Evolutionary conservation across 225 moss, liverwort and hornwort genomes (phyloP).

Genomic region (Asterella californica): DNA sequence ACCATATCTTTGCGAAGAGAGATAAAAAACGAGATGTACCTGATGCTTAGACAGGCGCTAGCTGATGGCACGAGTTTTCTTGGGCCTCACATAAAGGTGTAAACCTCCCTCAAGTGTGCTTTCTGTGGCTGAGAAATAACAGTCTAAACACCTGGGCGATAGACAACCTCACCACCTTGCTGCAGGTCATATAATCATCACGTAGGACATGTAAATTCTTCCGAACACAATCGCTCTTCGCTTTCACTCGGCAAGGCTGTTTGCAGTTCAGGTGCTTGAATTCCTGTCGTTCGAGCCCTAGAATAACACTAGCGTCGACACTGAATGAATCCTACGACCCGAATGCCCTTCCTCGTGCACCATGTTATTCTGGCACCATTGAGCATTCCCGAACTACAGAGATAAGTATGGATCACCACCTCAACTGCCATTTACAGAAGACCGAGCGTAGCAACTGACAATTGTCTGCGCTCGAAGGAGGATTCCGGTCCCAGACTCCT

Average conservation of each 20-base stretch:
- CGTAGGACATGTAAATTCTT: neutral
- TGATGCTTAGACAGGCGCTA: constrained; percentile 79
- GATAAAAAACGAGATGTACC: constrained; percentile 40
- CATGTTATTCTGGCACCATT: too few relatives aligned
- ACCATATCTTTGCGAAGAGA: too few relatives aligned
- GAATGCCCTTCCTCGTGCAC: too few relatives aligned
- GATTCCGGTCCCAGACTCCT: too few relatives aligned
- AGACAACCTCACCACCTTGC: constrained; percentile 85
- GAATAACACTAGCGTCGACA: neutral
- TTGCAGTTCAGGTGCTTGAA: neutral
- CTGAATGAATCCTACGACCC: neutral
- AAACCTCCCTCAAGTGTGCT: constrained; percentile 67
- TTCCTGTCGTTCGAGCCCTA: neutral
- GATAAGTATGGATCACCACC: too few relatives aligned
- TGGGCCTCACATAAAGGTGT: constrained; percentile 76
- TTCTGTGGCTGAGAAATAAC: constrained; percentile 87
- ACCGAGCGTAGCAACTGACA: too few relatives aligned
- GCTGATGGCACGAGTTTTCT: constrained; percentile 89
- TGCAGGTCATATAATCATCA: constrained; percentile 21
- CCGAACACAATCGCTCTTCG: neutral
- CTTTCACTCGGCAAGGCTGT: neutral
- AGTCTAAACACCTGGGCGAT: constrained; percentile 87
- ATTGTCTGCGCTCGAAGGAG: too few relatives aligned
- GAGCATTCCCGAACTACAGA: too few relatives aligned
- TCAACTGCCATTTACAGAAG: too few relatives aligned